Percentiles rank a stretch among this genome's conserved stretches.
These are phyloP conservation scores for Primulina tabacum DNA, from an alignment of 257 asterid genomes.

Conservation along the genomic window DNA sequence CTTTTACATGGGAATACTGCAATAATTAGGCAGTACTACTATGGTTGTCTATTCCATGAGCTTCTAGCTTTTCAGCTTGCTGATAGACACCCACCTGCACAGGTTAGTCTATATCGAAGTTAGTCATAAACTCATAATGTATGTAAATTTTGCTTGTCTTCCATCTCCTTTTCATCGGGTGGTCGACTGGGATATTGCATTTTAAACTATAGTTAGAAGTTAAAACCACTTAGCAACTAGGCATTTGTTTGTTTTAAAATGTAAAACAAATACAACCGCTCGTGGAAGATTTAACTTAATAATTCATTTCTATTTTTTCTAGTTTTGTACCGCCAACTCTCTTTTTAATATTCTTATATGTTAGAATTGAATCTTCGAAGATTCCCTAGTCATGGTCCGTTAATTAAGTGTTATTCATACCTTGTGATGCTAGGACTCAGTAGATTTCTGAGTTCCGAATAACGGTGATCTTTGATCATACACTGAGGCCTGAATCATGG, in stretches of 20 bases:
- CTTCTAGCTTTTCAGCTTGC: conserved; percentile 95
- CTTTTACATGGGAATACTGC: conserved; percentile 83
- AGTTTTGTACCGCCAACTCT: neutral
- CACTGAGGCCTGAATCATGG: neutral
- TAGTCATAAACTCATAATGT: neutral
- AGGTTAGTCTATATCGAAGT: conserved; percentile 47
- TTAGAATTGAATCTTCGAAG: too few species aligned
- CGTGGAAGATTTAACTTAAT: too few species aligned
- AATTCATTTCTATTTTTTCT: too few species aligned
- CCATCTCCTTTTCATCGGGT: neutral
- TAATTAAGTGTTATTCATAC: neutral
- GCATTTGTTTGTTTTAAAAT: too few species aligned
- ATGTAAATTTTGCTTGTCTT: too few species aligned
- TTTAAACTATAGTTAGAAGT: neutral
- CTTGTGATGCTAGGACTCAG: neutral
- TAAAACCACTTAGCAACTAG: neutral
- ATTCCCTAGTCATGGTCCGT: neutral
- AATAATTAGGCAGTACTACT: conserved; percentile 87
- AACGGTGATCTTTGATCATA: neutral
- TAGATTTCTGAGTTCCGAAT: neutral
- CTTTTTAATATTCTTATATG: too few species aligned
- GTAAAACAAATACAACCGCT: too few species aligned
- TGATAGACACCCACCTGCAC: conserved; percentile 78
- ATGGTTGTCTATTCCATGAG: conserved; percentile 91
- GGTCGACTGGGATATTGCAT: neutral